Conservation (phyloP, 805 yeast genomes). For the Saccharomycopsis javanensis region DNA sequence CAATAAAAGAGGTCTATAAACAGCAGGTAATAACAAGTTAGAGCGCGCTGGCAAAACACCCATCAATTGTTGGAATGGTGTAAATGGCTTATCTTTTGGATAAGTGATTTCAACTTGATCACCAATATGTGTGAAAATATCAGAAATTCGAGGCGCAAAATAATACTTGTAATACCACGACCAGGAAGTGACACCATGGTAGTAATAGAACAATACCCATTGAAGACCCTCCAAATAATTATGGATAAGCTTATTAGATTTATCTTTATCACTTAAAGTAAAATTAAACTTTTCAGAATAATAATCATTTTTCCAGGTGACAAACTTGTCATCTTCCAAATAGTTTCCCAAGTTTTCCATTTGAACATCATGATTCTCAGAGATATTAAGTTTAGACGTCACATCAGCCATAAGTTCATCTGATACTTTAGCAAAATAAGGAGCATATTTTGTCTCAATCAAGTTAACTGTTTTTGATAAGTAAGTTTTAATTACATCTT, state of each 20-base stretch:
- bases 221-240: slow-evolving; percentile 91
- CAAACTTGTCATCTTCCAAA: slow-evolving; percentile 64
- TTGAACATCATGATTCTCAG: slow-evolving; percentile 12
- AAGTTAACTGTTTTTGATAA: slow-evolving; percentile 40
- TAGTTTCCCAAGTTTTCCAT: slow-evolving; percentile 34
- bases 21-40: slow-evolving; percentile 61
- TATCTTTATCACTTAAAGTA: slow-evolving; percentile 48
- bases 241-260: slow-evolving; percentile 53
- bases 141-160: slow-evolving; percentile 91
- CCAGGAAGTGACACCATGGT: slow-evolving; percentile 90
- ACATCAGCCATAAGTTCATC: slow-evolving; percentile 37
- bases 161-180: slow-evolving; percentile 88
- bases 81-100: slow-evolving; percentile 68
- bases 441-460: slow-evolving; percentile 50
- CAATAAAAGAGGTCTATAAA: slow-evolving; percentile 74
- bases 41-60: slow-evolving; percentile 95
- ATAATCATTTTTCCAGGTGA: slow-evolving; percentile 76
- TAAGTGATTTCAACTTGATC: slow-evolving; percentile 48
- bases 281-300: slow-evolving; percentile 75
- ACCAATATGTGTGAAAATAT: slow-evolving; percentile 59
- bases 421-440: slow-evolving; percentile 43
- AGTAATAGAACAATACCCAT: slow-evolving; percentile 92
- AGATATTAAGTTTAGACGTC: slow-evolving; percentile 32
- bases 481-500: slow-evolving; percentile 42
- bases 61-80: slow-evolving; percentile 94